Conservation (phyloP, 2,329 filamentous ascomycete species). For the Cryphonectria japonica region DNA sequence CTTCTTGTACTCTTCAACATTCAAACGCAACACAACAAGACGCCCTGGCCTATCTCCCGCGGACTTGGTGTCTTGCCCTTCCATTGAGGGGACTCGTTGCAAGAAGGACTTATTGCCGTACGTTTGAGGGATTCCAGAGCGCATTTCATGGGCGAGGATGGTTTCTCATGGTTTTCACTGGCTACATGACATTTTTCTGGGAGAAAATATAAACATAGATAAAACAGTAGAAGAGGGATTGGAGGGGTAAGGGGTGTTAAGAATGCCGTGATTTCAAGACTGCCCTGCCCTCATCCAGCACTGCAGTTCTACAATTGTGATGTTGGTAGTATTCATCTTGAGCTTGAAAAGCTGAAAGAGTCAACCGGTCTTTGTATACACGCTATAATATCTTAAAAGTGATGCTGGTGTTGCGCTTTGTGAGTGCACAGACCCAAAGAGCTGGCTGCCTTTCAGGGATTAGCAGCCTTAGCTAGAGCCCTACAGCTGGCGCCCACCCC, state of each 20-base stretch:
- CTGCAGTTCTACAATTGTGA: too few species aligned
- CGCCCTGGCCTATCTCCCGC: constrained; percentile 14
- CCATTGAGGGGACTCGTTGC: constrained; percentile 27
- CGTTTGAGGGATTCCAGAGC: constrained; percentile 33
- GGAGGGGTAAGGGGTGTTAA: not conserved
- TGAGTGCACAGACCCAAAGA: not conserved
- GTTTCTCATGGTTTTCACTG: constrained; percentile 37
- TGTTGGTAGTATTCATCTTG: too few species aligned
- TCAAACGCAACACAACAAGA: constrained; percentile 29
- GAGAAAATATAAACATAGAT: not conserved
- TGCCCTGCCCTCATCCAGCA: not conserved
- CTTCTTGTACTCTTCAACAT: constrained; percentile 15
- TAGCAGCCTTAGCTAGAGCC: not conserved
- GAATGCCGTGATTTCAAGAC: not conserved
- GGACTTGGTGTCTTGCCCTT: constrained; percentile 27
- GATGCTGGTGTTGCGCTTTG: constrained; percentile 1
- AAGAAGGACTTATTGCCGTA: constrained; percentile 31
- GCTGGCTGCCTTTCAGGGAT: constrained; percentile 8
- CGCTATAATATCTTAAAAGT: not conserved
- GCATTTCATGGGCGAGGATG: constrained; percentile 32
- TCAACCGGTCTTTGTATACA: not conserved
- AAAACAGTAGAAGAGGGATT: not conserved
- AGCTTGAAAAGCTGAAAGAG: not conserved
- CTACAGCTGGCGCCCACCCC: not conserved
- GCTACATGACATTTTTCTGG: constrained; percentile 29